Percentiles rank a stretch among this genome's conserved stretches.
Evolutionary conservation across 1,139 yeast genomes (phyloP).

Genomic region (Blastobotrys proliferans): DNA sequence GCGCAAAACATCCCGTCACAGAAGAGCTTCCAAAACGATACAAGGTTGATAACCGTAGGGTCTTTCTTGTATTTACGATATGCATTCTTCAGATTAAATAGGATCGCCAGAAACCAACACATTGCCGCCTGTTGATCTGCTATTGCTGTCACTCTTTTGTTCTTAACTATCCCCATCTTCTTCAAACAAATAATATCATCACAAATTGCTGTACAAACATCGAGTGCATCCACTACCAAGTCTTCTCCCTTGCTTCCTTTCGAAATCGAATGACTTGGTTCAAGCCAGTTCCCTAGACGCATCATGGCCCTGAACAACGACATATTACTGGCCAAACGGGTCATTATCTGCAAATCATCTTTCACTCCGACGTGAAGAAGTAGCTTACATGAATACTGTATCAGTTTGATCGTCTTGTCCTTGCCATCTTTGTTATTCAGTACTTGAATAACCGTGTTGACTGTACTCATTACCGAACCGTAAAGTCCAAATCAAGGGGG

Average conservation of each 20-base stretch:
- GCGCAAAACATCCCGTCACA: constrained; percentile 30
- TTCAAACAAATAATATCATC: constrained; percentile 32
- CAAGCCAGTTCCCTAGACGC: constrained; percentile 33
- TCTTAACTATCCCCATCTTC: constrained; percentile 27
- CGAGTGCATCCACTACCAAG: constrained; percentile 21
- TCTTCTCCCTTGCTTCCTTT: constrained; percentile 12
- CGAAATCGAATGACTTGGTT: constrained; percentile 19
- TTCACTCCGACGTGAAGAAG: constrained; percentile 22
- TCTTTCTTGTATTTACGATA: constrained; percentile 12
- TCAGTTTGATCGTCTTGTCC: constrained; percentile 30
- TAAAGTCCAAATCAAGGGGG: too few relatives aligned
- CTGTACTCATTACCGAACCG: too few relatives aligned
- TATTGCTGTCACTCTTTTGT: constrained; percentile 16
- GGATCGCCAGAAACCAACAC: constrained; percentile 30
- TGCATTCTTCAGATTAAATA: constrained; percentile 22
- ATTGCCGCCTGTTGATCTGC: constrained; percentile 29
- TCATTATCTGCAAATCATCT: constrained; percentile 13
- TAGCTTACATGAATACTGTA: constrained; percentile 31
- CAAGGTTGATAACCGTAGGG: constrained; percentile 10
- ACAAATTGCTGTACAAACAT: constrained; percentile 28
- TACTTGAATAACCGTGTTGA: constrained; percentile 19
- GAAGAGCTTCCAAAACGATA: constrained; percentile 24
- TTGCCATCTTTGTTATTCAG: constrained; percentile 30
- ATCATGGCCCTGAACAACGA: constrained; percentile 33
- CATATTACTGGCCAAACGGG: constrained; percentile 27